Percentiles rank a stretch among this genome's conserved stretches.
Evolutionary conservation across 805 yeast species (phyloP).

Genomic region (Saturnispora sekii): DNA sequence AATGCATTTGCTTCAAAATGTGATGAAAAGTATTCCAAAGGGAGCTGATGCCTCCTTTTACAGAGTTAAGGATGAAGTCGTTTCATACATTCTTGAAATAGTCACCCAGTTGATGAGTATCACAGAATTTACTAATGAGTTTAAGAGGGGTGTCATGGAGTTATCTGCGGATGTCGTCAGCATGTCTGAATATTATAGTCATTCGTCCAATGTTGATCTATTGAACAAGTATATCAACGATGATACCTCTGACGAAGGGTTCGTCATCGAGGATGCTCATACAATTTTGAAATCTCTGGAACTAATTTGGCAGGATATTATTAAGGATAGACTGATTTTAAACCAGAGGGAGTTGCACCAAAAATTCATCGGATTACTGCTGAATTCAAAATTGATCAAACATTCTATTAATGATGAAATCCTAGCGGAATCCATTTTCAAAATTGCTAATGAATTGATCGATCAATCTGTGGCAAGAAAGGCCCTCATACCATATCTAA

Average conservation of each 20-base stretch:
- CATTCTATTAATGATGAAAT: slow-evolving; percentile 26
- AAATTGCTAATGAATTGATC: slow-evolving; percentile 36
- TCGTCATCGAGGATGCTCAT: slow-evolving; percentile 12
- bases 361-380: slow-evolving; percentile 40
- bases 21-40: slow-evolving; percentile 16
- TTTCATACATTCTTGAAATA: slow-evolving; percentile 22
- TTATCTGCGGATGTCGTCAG: slow-evolving; percentile 11
- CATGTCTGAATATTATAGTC: slow-evolving; percentile 16
- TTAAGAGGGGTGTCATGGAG: slow-evolving; percentile 9
- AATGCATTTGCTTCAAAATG: slow-evolving; percentile 13
- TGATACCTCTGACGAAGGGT: slow-evolving; percentile 5
- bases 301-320: slow-evolving; percentile 49
- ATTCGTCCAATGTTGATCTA: slow-evolving; percentile 13
- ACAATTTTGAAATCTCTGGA: slow-evolving; percentile 28
- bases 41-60: slow-evolving; percentile 29
- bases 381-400: slow-evolving; percentile 32
- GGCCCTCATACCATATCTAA: slow-evolving; percentile 52
- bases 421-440: slow-evolving; percentile 23
- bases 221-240: slow-evolving; percentile 9
- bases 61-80: slow-evolving; percentile 33
- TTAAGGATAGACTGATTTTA: slow-evolving; percentile 50
- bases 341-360: slow-evolving; percentile 59
- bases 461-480: slow-evolving; percentile 51
- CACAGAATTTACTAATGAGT: background rate
- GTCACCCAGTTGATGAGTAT: slow-evolving; percentile 13